Percentiles rank a stretch among this genome's conserved stretches.
phyloP scores from a whole-genome alignment of 192 early-diverging fungal species.

The Helicostylum pulchrum region DNA sequence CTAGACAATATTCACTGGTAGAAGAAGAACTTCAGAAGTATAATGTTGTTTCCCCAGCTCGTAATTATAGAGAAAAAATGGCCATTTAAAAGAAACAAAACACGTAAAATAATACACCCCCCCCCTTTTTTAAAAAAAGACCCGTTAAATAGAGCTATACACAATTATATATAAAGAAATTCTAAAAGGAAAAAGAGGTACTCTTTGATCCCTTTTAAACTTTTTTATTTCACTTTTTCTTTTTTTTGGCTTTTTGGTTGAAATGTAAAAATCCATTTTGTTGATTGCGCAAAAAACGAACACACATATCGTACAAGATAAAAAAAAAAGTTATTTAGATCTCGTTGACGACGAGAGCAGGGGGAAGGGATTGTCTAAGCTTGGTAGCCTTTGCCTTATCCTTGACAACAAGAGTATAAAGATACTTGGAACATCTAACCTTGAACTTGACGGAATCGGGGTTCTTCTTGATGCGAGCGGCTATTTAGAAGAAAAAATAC shows the following conservation, averaged over 20 bases:
- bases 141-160: too few species aligned
- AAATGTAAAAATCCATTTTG: neutral
- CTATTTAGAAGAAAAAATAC: slow-evolving; percentile 25
- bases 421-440: slow-evolving; percentile 97
- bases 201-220: neutral
- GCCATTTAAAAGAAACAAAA: slow-evolving; percentile 10
- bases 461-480: slow-evolving; percentile 97
- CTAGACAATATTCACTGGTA: neutral
- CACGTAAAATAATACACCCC: neutral
- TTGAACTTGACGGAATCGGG: slow-evolving; percentile 95
- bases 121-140: neutral
- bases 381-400: slow-evolving; percentile 95
- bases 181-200: neutral
- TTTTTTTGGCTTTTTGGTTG: neutral
- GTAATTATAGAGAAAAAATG: slow-evolving; percentile 10
- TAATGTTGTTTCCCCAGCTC: neutral
- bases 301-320: neutral
- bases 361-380: slow-evolving; percentile 94
- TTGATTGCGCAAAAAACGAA: neutral
- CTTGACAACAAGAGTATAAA: slow-evolving; percentile 96
- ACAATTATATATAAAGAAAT: neutral
- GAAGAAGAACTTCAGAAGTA: neutral
- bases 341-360: slow-evolving; percentile 48
- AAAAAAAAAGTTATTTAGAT: slow-evolving; percentile 28
- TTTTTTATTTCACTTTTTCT: neutral